Evolutionary conservation across 768 basidiomycete genomes (phyloP), one percentile per base, ranked within the genome.

Genomic region (Russula compacta): DNA sequence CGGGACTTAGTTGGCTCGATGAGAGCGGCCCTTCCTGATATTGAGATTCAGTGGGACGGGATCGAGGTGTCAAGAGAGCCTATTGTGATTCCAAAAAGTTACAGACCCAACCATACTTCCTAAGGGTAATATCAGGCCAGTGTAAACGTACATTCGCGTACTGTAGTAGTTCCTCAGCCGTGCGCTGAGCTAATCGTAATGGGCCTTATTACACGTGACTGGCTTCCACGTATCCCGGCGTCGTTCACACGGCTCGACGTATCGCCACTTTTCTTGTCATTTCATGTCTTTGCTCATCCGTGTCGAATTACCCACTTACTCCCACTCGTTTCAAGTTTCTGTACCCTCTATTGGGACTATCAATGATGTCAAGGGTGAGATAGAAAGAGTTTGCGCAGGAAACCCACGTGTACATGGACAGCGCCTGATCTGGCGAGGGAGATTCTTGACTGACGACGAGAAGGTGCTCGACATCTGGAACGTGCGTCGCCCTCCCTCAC

Each of bases 241-340:
- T 14, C 42, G 15, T 39, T 46, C 17, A 24, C 47, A 29, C 44
- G 3, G 24, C 2, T 29, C 24, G 24, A 29, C 24, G n/a, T 38
- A 55, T 19, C 46, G 21, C 19, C 21, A 33, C 35, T 46, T 29
- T n/a, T 6, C 50, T 21, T 35, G 11, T 33, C 64, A 35, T 53
- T 56, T 59, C 54, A 61, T 64, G 52, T 60, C 65, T 48, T 66
- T 74, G 54, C 67, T 67, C 57, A 64, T 91, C 55, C 83, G 79
- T 61, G 82, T 92, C 62, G 89, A 91, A 70, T 77, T 92, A 38
- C 88, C 89, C n/a, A 78, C 87, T 36, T 83, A 85, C 69, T 82
- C 83, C 54, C 81, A 77, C 65, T 88, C 87, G 8, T 86, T 91
- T 70, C 69, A 71, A 62, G 67, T 91, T 43, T 73, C 77, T 46